A percentile compares a stretch with the other conserved stretches of the same genome.
Conservation (phyloP, 179 eudicot species). For the Gypsophila paniculata region DNA sequence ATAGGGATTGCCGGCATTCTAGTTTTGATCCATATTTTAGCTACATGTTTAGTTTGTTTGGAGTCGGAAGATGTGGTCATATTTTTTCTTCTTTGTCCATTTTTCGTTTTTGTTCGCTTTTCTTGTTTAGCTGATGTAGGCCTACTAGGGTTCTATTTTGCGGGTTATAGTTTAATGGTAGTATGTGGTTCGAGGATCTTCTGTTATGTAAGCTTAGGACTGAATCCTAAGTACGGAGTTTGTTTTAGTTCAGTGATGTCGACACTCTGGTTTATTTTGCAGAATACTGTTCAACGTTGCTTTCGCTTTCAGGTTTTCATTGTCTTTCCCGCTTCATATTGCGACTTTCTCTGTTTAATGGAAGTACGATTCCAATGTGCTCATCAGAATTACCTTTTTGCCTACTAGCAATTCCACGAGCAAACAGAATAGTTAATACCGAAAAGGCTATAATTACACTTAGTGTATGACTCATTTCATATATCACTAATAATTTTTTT, state of each 20-base stretch:
- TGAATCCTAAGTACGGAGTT: constrained; percentile 19
- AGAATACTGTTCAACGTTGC: neutral
- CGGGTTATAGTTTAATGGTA: constrained; percentile 14
- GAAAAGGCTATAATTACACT: too few relatives aligned
- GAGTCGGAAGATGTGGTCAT: constrained; percentile 19
- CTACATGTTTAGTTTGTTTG: neutral
- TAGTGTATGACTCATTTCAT: too few relatives aligned
- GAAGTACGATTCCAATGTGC: too few relatives aligned
- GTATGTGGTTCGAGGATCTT: constrained; percentile 10
- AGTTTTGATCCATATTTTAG: constrained; percentile 25
- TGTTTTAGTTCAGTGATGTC: constrained; percentile 20
- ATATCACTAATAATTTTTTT: too few relatives aligned
- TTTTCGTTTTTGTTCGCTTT: neutral
- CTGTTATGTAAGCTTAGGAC: constrained; percentile 17
- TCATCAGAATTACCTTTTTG: too few relatives aligned
- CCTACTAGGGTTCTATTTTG: constrained; percentile 18
- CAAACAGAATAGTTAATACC: too few relatives aligned
- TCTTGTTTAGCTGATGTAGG: neutral
- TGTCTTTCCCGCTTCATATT: too few relatives aligned
- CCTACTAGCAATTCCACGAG: too few relatives aligned
- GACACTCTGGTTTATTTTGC: neutral
- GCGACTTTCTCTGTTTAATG: too few relatives aligned
- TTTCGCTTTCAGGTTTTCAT: too few relatives aligned
- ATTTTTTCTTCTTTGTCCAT: neutral
- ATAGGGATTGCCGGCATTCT: constrained; percentile 22